Base-by-base conservation (phyloP, 345 rosid species). In the Trapa bicornis region DNA sequence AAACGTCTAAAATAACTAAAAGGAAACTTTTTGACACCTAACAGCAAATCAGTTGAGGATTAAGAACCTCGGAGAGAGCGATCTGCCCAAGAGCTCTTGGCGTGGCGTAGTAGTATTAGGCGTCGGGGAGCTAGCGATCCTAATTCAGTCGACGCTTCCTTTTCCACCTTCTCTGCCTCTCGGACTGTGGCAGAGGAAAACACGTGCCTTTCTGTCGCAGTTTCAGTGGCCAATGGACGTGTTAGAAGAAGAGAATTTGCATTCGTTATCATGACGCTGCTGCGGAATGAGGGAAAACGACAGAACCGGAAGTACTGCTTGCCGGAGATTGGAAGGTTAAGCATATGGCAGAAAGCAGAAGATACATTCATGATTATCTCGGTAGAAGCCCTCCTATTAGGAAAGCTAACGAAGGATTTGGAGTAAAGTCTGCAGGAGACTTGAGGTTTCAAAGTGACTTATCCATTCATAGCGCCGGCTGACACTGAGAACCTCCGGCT, bases 21-120 rank as follows among this genome's bases (percentile, higher is more conserved):
- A 54, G 60, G 60, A 22, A 11, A 35, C 1, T n/a, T n/a, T 17
- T n/a, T 54, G 0, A 29, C 33, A 54, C 32, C 32, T 54, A 22
- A 10, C 60, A 54, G 60, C 0, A 54, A 54, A 22, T 8, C 35
- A 54, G 22, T 2, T 16, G 4, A 67, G 37, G 37, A 37, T 37
- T 41, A 16, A 58, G 14, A 36, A 88, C 97, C 98, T 81, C 86
- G 85, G 29, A 88, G 74, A 36, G 94, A 77, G 66, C 85, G 75
- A 74, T 83, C 67, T 15, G 81, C 81, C 96, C 92, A 87, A 64
- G 97, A 93, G 71, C 97, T 93, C 80, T 93, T 67, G 54, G 98
- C 98, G 57, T 93, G 98, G 66, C 98, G 97, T 64, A 88, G 97
- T 62, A 90, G 85, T 73, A 93, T 85, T 70, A 93, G 96, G 45